Evolutionary conservation across 2,329 filamentous ascomycete genomes (phyloP), one percentile per base, ranked within the genome.

Genomic region (Nemania diffusa): DNA sequence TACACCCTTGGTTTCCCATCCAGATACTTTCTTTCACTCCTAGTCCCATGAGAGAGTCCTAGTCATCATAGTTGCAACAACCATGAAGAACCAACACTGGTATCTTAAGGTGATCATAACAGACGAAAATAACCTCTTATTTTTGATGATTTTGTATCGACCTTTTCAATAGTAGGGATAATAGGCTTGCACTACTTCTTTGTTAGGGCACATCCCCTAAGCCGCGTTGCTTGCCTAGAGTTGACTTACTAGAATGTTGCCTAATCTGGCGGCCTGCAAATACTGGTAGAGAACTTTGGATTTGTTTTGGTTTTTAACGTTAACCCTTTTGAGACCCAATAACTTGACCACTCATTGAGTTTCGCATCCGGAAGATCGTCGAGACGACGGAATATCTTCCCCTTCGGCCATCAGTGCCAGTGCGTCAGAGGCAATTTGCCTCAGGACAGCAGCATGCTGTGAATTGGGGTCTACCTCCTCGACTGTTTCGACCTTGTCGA

Each of bases 351-450:
- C 24, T 15, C 20, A 48, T 11, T 48, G 20, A 48, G 6, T 15
- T 15, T 20, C 26, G 22, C 24, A 48, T 11, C 6, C 44, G 2
- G 11, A 27, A 15, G 27, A 15, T 44, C 7, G 13, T 59, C 26
- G 44, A 32, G 66, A 11, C 42, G 32, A 57, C 44, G 22, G 34
- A 1, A 2, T 4, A 20, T 51, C 51, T 11, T 4, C 32, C 15
- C 8, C 13, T 32, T 53, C 40, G 4, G 44, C 5, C 56, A 68
- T 62, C 32, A 60, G n/a, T 1, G 27, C 46, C 27, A 68, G 20
- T 9, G 62, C 15, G 2, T 57, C 40, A 1, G 51, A 57, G n/a
- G 68, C 65, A 7, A 66, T 55, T 55, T 63, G 55, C 44, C 60
- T 63, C 5, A 68, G 24, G 24, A 22, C 40, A 13, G 51, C 46